phyloP scores from a whole-genome alignment of 805 yeast species.

The Komagataella pseudopastoris region DNA sequence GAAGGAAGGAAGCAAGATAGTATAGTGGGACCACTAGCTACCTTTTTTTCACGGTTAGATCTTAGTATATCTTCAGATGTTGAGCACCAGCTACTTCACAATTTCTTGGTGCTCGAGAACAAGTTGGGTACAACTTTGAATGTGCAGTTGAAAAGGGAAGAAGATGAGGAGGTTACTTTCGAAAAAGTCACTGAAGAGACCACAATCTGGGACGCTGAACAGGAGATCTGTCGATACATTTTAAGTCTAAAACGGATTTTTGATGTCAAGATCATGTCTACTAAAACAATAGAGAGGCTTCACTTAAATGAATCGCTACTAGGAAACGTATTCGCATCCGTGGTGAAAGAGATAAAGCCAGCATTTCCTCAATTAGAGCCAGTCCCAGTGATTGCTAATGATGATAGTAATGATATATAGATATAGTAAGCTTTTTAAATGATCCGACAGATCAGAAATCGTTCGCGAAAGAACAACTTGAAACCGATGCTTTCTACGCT shows the following conservation, averaged over 20 bases:
- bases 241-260: conserved; percentile 11
- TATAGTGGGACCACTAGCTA: not conserved
- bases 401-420: not conserved
- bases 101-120: conserved; percentile 29
- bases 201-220: conserved; percentile 5
- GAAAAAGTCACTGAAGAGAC: conserved; percentile 3
- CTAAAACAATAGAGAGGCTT: conserved; percentile 8
- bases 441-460: not conserved
- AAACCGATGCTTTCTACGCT: not conserved
- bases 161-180: conserved; percentile 27
- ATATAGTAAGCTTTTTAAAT: too few relatives aligned
- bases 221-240: conserved; percentile 10
- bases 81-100: conserved; percentile 5
- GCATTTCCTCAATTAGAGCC: not conserved
- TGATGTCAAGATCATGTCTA: conserved; percentile 7
- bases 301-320: conserved; percentile 10
- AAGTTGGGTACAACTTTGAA: conserved; percentile 22
- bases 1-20: not conserved
- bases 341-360: conserved; percentile 1
- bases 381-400: not conserved
- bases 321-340: conserved; percentile 22
- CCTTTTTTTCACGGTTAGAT: not conserved
- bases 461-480: not conserved
- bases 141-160: conserved; percentile 33
- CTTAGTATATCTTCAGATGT: not conserved